Conservation (phyloP, 192 early-diverging fungal species). For the Coemansia erecta region DNA sequence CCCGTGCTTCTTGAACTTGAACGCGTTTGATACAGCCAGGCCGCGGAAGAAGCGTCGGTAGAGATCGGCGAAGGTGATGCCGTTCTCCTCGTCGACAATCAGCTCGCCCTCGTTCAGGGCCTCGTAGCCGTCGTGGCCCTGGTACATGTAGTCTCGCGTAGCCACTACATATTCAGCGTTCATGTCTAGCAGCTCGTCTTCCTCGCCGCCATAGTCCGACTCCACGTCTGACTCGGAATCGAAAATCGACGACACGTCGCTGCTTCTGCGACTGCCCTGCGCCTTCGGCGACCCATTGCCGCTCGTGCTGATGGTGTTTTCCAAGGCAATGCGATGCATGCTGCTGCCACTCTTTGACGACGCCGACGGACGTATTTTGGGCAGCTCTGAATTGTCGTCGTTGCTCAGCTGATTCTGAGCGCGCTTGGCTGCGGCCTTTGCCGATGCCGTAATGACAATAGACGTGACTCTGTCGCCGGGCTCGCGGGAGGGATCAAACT, state of each 20-base stretch:
- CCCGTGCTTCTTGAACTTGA: conserved; percentile 39
- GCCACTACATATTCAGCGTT: conserved; percentile 53
- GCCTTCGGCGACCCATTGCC: conserved; percentile 7
- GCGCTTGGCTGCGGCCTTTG: conserved; percentile 23
- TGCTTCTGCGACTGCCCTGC: neutral
- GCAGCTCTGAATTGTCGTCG: neutral
- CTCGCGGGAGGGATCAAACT: conserved; percentile 55
- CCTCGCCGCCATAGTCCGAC: conserved; percentile 37
- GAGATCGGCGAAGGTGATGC: conserved; percentile 57
- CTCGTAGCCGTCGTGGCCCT: conserved; percentile 61
- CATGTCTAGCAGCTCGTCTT: conserved; percentile 53
- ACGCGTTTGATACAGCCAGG: conserved; percentile 59
- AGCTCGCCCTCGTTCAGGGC: conserved; percentile 47
- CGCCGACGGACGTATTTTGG: neutral
- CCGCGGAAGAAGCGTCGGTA: conserved; percentile 60
- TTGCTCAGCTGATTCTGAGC: neutral
- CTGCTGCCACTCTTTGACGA: conserved; percentile 6
- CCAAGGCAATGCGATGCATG: conserved; percentile 23
- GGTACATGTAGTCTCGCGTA: conserved; percentile 64
- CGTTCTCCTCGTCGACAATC: conserved; percentile 63
- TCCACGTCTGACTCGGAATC: conserved; percentile 28
- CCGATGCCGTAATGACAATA: conserved; percentile 39
- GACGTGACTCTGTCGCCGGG: conserved; percentile 56
- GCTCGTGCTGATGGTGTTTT: conserved; percentile 16
- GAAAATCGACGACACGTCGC: conserved; percentile 12